Percentiles rank a stretch among this genome's conserved stretches.
Conservation (phyloP, 1,284 basidiomycete species). For the Somion occarium region DNA sequence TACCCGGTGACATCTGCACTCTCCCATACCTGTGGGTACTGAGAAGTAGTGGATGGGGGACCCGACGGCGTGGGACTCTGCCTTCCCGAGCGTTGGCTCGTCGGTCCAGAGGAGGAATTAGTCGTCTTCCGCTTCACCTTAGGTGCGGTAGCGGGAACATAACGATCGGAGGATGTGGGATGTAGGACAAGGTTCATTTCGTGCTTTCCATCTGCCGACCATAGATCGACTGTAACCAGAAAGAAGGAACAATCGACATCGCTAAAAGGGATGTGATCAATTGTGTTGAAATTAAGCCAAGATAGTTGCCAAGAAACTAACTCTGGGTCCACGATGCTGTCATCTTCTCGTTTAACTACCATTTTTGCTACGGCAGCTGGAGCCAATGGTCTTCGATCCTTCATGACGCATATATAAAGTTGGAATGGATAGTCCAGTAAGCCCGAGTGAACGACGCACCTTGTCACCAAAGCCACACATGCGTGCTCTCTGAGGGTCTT, state of each 20-base stretch:
- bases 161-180: conserved; percentile 73
- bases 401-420: conserved; percentile 10
- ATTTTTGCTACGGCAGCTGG: conserved; percentile 86
- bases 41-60: conserved; percentile 12
- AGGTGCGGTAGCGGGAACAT: conserved; percentile 47
- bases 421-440: conserved; percentile 8
- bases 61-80: conserved; percentile 19
- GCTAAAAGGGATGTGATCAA: conserved; percentile 35
- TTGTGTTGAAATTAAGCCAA: conserved; percentile 14
- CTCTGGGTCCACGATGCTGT: conserved; percentile 72
- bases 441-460: conserved; percentile 39
- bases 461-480: conserved; percentile 96
- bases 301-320: conserved; percentile 34
- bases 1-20: neutral
- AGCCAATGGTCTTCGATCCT: conserved; percentile 88
- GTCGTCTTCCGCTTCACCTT: conserved; percentile 44
- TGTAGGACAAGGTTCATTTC: conserved; percentile 87
- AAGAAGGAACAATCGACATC: conserved; percentile 84
- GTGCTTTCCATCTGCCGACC: conserved; percentile 74
- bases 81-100: conserved; percentile 18
- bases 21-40: conserved; percentile 22
- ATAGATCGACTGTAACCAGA: conserved; percentile 83
- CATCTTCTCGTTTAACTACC: conserved; percentile 64
- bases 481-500: conserved; percentile 83
- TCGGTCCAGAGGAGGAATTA: conserved; percentile 17